Base-by-base conservation (phyloP, 768 basidiomycete genomes). In the Mrakia gelida region DNA sequence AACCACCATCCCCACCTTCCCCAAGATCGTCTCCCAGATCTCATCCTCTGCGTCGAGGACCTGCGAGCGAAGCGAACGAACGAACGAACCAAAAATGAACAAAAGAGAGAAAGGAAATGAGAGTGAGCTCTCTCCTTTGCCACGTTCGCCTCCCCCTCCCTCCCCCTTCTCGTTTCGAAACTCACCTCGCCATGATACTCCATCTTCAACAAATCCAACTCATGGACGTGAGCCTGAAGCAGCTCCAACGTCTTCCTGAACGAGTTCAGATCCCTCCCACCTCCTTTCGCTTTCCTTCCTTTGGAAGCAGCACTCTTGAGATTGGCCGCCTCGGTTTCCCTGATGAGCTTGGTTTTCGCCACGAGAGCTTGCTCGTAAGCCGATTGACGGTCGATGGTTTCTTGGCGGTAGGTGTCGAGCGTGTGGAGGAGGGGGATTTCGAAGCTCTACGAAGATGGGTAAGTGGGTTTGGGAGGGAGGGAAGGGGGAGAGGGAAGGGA, bases 21-120 rank as follows among this genome's bases (percentile, higher is more conserved):
- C 89, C 83, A 95, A 90, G 9, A 96, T 93, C 21, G 90, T 89
- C 81, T 95, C 90, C 95, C 95, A 98, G n/a, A 94, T 91, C 84
- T 96, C 91, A 81, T 95, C 93, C 85, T 97, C 95, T 81, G 95
- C 94, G 78, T 93, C 92, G 71, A 94, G 85, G 74, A 96, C 94
- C 72, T 73, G 16, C 59, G n/a, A n/a, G n/a, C n/a, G n/a, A n/a
- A n/a, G 26, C 32, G 8, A 0, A 71, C 41, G 5, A 71, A 41
- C 11, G 13, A 72, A 49, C 28, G 7, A 6, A 7, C 21, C 32
- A 23, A 32, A 34, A 26, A n/a, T n/a, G n/a, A n/a, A n/a, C n/a
- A n/a, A n/a, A n/a, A n/a, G n/a, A n/a, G n/a, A n/a, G n/a, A n/a
- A n/a, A n/a, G n/a, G n/a, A n/a, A n/a, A n/a, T n/a, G n/a, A n/a